Conservation (phyloP, 257 asterid species). For the Sherardia arvensis region DNA sequence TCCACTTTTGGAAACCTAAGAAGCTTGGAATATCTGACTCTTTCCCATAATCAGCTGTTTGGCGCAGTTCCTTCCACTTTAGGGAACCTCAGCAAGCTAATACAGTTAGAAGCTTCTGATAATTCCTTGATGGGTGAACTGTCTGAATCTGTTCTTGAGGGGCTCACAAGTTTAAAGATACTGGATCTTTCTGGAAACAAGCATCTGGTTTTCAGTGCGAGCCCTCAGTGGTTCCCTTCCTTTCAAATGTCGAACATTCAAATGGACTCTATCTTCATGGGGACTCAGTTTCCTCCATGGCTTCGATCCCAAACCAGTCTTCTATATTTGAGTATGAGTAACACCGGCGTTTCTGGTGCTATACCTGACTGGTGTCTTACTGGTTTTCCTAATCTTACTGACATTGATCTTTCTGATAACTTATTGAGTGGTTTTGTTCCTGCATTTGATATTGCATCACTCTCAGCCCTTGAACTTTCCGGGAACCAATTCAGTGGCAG, state of each 20-base stretch:
- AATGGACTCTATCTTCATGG: constrained; percentile 5
- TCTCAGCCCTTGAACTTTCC: neutral
- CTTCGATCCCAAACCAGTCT: neutral
- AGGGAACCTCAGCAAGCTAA: constrained; percentile 6
- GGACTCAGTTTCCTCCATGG: constrained; percentile 11
- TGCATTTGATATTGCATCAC: neutral
- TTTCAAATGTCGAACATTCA: constrained; percentile 4
- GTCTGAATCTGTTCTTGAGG: constrained; percentile 4
- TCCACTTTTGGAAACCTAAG: neutral
- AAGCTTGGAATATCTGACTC: neutral
- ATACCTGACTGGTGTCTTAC: neutral
- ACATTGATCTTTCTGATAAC: constrained; percentile 1
- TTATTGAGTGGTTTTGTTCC: neutral
- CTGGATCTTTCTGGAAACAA: constrained; percentile 6
- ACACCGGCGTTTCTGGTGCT: neutral
- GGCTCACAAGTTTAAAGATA: neutral
- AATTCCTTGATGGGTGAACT: constrained; percentile 7
- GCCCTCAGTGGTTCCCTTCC: constrained; percentile 16
- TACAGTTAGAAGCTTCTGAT: neutral
- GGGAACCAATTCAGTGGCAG: neutral
- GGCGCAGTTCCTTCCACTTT: neutral
- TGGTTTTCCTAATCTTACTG: neutral
- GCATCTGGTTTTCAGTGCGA: neutral
- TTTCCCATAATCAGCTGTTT: neutral
- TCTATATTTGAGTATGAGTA: neutral